Conservation (phyloP, 768 basidiomycete genomes). For the Tylopilus sp. region DNA sequence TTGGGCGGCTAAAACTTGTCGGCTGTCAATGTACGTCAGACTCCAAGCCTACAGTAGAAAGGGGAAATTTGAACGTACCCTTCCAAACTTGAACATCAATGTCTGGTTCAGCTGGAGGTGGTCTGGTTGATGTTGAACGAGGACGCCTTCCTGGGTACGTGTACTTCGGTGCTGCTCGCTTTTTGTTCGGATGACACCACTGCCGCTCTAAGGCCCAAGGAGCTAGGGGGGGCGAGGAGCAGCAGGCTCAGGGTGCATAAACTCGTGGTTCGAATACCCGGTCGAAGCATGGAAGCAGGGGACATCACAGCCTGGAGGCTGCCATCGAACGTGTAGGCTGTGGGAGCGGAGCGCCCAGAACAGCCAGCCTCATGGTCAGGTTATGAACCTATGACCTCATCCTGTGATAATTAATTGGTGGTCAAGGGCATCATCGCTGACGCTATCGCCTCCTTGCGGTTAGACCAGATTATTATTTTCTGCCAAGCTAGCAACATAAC, state of each 20-base stretch:
- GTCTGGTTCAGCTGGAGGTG: no score
- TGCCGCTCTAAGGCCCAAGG: slow-evolving; percentile 15
- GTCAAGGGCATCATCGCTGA: not conserved
- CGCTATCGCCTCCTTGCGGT: not conserved
- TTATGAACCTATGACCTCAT: not conserved
- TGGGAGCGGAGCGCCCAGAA: not conserved
- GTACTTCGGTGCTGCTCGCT: slow-evolving; percentile 4
- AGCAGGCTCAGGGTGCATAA: not conserved
- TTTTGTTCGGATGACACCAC: slow-evolving; percentile 4
- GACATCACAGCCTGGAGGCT: not conserved
- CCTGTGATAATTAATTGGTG: not conserved
- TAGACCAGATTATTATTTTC: not conserved
- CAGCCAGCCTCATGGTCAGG: not conserved
- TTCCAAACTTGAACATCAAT: no score
- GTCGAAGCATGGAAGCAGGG: not conserved
- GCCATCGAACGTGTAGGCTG: not conserved
- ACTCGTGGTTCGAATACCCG: slow-evolving; percentile 1
- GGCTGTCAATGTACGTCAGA: slow-evolving; percentile 9
- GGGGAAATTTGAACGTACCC: no score
- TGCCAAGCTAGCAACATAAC: not conserved
- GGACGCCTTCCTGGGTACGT: not conserved
- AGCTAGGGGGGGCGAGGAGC: not conserved
- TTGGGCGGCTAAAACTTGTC: not conserved
- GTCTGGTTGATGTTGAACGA: not conserved
- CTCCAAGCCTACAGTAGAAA: no score